These are phyloP conservation scores for Sporothrix mexicana DNA, from an alignment of 2,329 filamentous ascomycete genomes.

Conservation along the genomic window DNA sequence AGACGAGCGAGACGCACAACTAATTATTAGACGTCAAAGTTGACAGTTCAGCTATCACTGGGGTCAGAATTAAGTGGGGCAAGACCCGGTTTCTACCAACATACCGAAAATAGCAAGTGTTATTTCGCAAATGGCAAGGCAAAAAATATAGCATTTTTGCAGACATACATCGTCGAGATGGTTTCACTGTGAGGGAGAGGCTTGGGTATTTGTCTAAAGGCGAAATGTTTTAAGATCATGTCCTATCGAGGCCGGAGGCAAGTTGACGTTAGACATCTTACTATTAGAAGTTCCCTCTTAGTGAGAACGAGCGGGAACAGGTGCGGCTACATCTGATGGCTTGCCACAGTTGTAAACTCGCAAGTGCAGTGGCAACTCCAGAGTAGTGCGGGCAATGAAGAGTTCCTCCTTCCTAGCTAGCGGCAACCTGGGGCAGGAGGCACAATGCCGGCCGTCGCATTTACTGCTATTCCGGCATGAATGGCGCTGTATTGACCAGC, in stretches of 20 bases:
- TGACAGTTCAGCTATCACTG: not conserved
- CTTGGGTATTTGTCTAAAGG: not conserved
- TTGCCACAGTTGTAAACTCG: not conserved
- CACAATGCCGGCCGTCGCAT: slow-evolving; percentile 29
- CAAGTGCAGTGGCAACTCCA: not conserved
- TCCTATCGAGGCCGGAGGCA: too few relatives aligned
- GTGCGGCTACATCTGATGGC: not conserved
- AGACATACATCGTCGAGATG: not conserved
- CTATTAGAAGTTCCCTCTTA: not conserved
- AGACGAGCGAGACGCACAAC: not conserved
- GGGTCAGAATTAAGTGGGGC: slow-evolving; percentile 8
- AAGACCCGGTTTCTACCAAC: not conserved
- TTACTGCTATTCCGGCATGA: slow-evolving; percentile 32
- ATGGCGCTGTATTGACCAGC: slow-evolving; percentile 1
- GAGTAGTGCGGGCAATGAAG: not conserved
- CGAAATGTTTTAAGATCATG: too few relatives aligned
- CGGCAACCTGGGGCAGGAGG: slow-evolving; percentile 4
- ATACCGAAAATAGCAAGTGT: slow-evolving; percentile 12
- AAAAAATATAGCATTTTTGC: not conserved
- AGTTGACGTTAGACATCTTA: not conserved
- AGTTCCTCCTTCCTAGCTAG: not conserved
- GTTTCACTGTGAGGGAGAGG: not conserved
- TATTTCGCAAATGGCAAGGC: slow-evolving; percentile 1
- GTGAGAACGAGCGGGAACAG: slow-evolving; percentile 8
- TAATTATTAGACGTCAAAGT: not conserved